Evolutionary conservation across 768 basidiomycete genomes (phyloP), one percentile per base, ranked within the genome.

Genomic region (Naganishia kalamii): DNA sequence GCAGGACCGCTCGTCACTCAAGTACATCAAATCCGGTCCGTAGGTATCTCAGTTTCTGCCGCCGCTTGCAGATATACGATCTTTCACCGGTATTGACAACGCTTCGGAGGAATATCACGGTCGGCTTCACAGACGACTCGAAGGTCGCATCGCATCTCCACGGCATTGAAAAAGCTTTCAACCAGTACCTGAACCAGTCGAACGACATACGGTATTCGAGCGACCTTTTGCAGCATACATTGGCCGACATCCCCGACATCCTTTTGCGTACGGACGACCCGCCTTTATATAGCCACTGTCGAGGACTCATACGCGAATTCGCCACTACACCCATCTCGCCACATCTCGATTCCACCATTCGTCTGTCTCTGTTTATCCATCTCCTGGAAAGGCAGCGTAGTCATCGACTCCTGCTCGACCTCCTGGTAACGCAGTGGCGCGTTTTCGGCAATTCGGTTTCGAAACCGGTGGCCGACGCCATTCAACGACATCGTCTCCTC

Each of bases 351-450:
- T 41, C 21, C 54, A 40, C 23, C 1, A 5, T 57, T 27, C 54
- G 54, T 13, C 54, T 57, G 6, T 23, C 25, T 8, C n/a, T 57
- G 54, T 37, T 57, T 27, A 23, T 41, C 23, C 35, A 41, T 40
- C 54, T 57, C 21, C 27, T 57, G 23, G 54, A 57, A 35, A 33
- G 32, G 21, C 54, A 57, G 30, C 17, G 54, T n/a, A 57, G 40
- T 15, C 17, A 57, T 27, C 54, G 54, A 40, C 33, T 37, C 23
- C 8, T 57, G 54, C 11, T 13, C 21, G n/a, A 57, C 40, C 54
- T 57, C 12, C 27, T 35, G 13, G 12, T 35, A 57, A 41, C 21
- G 33, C 37, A 37, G 33, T 37, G 19, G 29, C 17, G 27, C 2
- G 6, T 25, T n/a, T 21, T 7, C 23, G 37, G 37, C 2, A 17